Conservation (phyloP, 257 asterid genomes). For the Pogostemon cablin region DNA sequence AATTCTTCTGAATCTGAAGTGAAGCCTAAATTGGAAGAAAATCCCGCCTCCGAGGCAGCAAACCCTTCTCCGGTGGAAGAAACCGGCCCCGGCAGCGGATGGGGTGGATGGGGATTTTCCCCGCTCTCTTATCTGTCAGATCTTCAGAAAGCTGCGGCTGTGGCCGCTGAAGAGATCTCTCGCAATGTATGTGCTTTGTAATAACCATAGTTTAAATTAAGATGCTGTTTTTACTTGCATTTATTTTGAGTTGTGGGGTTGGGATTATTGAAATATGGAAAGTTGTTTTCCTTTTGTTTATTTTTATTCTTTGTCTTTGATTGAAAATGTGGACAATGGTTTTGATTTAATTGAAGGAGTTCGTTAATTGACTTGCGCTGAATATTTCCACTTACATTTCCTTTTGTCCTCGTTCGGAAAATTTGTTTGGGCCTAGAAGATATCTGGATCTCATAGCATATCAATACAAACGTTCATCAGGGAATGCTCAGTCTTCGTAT, state of each 20-base stretch:
- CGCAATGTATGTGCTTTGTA: conserved; percentile 60
- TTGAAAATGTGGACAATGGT: not conserved
- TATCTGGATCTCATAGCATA: not conserved
- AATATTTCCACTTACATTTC: too few relatives aligned
- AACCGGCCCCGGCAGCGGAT: conserved; percentile 48
- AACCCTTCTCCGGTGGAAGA: conserved; percentile 36
- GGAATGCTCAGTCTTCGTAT: not conserved
- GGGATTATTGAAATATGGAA: conserved; percentile 4
- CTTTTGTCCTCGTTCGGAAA: too few relatives aligned
- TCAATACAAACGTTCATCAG: not conserved
- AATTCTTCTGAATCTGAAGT: conserved; percentile 50
- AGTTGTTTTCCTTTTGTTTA: not conserved
- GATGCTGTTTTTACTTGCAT: not conserved
- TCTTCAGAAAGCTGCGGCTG: conserved; percentile 80
- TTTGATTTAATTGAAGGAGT: conserved; percentile 18
- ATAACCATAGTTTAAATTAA: not conserved
- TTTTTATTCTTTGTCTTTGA: too few relatives aligned
- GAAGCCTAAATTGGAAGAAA: conserved; percentile 39
- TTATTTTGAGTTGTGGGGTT: conserved; percentile 14
- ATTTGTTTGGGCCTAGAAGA: not conserved
- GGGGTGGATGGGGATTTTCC: conserved; percentile 91
- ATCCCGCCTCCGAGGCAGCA: conserved; percentile 25
- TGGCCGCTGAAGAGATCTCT: conserved; percentile 91
- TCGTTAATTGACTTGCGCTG: not conserved
- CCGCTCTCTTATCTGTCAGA: conserved; percentile 76